phyloP scores from a whole-genome alignment of 495 filamentous ascomycete species.

The Annulohypoxylon stygium region DNA sequence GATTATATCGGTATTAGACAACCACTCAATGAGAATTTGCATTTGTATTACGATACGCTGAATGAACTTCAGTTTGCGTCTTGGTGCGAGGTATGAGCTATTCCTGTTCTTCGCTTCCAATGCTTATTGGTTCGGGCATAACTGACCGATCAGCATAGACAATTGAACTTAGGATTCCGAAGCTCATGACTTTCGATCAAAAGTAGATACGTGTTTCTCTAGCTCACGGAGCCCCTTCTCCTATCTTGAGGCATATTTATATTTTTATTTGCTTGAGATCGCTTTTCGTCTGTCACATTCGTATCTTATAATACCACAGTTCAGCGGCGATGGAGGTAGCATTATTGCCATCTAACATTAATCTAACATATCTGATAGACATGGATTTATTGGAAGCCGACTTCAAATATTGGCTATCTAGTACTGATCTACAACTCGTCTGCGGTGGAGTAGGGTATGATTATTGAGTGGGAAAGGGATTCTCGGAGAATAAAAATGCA shows the following conservation, averaged over 20 bases:
- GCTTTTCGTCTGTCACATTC: background rate
- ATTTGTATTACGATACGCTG: background rate
- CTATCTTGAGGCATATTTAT: background rate
- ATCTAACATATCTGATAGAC: background rate
- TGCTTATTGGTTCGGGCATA: background rate
- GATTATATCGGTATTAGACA: constrained; percentile 1
- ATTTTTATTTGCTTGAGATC: background rate
- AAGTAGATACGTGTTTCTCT: background rate
- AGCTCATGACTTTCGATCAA: background rate
- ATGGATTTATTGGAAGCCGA: background rate
- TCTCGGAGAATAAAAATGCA: background rate
- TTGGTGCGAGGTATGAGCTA: background rate
- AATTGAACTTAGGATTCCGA: background rate
- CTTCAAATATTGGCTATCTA: background rate
- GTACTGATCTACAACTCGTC: background rate
- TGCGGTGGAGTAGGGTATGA: background rate
- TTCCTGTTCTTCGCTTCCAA: too few species aligned
- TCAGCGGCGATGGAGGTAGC: background rate
- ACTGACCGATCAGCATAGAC: background rate
- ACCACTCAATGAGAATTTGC: constrained; percentile 8
- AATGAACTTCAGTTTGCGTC: background rate
- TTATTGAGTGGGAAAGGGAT: background rate
- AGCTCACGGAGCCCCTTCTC: background rate
- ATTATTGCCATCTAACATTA: background rate
- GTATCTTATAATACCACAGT: background rate